These are phyloP conservation scores for Fusarium sp. DNA, from an alignment of 2,329 filamentous ascomycete genomes.

Conservation along the genomic window DNA sequence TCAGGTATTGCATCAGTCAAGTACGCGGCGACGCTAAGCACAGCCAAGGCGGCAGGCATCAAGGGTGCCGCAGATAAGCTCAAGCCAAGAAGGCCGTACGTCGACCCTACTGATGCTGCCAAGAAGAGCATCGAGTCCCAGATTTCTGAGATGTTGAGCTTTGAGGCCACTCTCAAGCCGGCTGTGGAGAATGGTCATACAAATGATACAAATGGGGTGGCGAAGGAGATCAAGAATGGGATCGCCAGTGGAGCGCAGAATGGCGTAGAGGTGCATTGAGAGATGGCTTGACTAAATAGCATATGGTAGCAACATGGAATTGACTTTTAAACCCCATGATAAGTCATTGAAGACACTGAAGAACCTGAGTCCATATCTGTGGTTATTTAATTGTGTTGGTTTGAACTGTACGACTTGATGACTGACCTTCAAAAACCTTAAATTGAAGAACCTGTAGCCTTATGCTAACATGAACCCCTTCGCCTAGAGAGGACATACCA, in stretches of 20 bases:
- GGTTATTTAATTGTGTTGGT: too few species aligned
- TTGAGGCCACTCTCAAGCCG: conserved; percentile 49
- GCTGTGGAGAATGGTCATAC: not conserved
- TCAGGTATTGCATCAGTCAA: conserved; percentile 75
- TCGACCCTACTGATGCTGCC: conserved; percentile 57
- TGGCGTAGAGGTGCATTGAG: conserved; percentile 1
- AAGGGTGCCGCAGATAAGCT: conserved; percentile 68
- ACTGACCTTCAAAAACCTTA: too few species aligned
- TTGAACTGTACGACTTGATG: too few species aligned
- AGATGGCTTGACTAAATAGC: fast-evolving
- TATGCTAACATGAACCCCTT: not conserved
- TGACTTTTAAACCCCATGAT: not conserved
- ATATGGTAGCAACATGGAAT: not conserved
- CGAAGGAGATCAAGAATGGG: not conserved
- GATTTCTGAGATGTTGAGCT: conserved; percentile 57
- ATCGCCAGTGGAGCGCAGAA: not conserved
- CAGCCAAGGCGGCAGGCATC: conserved; percentile 70
- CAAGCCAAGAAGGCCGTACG: conserved; percentile 70
- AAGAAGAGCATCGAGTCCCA: conserved; percentile 57
- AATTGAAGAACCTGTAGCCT: not conserved
- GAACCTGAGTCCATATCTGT: too few species aligned
- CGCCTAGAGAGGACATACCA: too few species aligned
- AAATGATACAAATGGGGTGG: not conserved
- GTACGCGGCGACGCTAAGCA: conserved; percentile 72
- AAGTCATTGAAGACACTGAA: not conserved